Evolutionary conservation across 2,329 filamentous ascomycete species (phyloP).

Genomic region (Colletotrichum trifolii): DNA sequence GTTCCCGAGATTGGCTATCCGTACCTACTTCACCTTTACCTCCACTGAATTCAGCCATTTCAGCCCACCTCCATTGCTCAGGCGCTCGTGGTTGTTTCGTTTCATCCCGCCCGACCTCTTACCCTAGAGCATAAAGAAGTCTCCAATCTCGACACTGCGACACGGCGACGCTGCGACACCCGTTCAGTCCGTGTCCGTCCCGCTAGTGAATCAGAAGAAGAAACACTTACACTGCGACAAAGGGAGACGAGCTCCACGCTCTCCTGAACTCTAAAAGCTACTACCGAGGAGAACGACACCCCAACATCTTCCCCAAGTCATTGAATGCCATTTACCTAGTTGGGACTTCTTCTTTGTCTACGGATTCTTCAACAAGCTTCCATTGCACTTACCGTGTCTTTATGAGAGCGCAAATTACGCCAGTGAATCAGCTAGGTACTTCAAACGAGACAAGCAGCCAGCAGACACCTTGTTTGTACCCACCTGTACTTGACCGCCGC

Average conservation of each 20-base stretch:
- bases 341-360: background rate
- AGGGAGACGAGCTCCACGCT: background rate
- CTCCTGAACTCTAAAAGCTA: conserved; percentile 1
- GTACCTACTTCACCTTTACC: too few species aligned
- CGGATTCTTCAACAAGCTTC: background rate
- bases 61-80: too few species aligned
- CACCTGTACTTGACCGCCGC: too few species aligned
- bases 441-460: background rate
- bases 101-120: too few species aligned
- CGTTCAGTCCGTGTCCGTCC: background rate
- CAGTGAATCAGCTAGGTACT: too few species aligned
- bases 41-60: too few species aligned
- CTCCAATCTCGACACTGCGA: too few species aligned
- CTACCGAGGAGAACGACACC: background rate
- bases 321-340: conserved; percentile 10
- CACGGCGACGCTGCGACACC: background rate
- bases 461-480: background rate
- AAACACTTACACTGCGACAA: background rate
- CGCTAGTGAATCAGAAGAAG: conserved; percentile 1
- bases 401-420: too few species aligned
- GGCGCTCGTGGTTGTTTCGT: too few species aligned
- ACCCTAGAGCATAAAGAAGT: too few species aligned
- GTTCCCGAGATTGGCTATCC: too few species aligned
- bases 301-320: conserved; percentile 14
- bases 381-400: too few species aligned